Base-by-base conservation (phyloP, 2,329 filamentous ascomycete genomes). In the Pseudocercospora eumusae region DNA sequence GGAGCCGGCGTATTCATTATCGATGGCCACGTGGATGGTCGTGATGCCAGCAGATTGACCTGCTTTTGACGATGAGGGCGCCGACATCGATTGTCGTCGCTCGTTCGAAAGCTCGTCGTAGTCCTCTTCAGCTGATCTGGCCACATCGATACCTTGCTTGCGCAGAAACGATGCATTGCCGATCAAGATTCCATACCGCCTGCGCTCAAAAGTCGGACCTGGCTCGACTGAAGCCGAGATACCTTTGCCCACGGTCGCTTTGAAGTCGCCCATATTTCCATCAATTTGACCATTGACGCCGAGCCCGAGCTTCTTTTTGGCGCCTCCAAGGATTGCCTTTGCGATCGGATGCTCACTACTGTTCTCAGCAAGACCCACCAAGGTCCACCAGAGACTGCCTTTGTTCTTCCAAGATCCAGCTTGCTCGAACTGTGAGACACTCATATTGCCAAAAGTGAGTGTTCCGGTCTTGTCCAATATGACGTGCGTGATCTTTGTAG, bases 401-500 rank as follows among this genome's bases (percentile, higher is more conserved):
- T 86, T 86, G 81, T 83, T 82, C 47, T 84, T 81, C 93, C 93
- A 98, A 1, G 82, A 76, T 7, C 85, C 78, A 31, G 85, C 84
- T 36, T 93, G 82, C 55, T 85, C 86, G 21, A 84, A 82, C 61
- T 88, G 86, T 7, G 92, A 89, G 18, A 98, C 93, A 64, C 86
- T 96, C 92, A 99, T 98, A 77, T 93, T 96, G 50, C 95, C 95
- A 69, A 95, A 86, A 0, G 95, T 99, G 63, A 99, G 83, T 3
- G 93, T 98, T 28, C 93, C 93, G 1, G 93, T 98, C 83, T 98
- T 98, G 80, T 98, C 93, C 21, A 98, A 85, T 15, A 98, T 90
- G 20, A 98, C 85, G 69, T 96, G 90, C 1, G 88, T 96, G 68
- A 98, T 85, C 75, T 92, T 93, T 8, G 92, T 98, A 0, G 92